These are phyloP conservation scores for Helicocarpus griseus DNA, from an alignment of 2,329 filamentous ascomycete species.

Conservation along the genomic window DNA sequence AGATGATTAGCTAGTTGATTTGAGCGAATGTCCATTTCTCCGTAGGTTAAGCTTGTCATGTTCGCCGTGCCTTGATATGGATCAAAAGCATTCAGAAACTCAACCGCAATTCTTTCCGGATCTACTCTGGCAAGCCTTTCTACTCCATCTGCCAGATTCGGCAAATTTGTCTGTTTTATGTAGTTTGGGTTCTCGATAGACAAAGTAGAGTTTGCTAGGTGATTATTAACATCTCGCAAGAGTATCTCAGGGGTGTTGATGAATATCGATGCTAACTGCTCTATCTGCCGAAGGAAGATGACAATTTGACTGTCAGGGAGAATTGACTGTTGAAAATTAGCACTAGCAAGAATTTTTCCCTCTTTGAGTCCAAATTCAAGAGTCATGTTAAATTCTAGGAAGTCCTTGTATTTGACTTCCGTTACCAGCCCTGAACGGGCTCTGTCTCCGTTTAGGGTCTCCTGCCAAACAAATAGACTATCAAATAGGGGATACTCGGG, in stretches of 20 bases:
- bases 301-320: slow-evolving; percentile 49
- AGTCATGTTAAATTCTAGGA: slow-evolving; percentile 65
- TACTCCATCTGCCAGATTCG: slow-evolving; percentile 45
- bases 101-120: slow-evolving; percentile 52
- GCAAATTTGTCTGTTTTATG: slow-evolving; percentile 22
- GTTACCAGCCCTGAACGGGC: slow-evolving; percentile 34
- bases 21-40: slow-evolving; percentile 51
- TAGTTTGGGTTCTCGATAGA: slow-evolving; percentile 43
- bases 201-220: slow-evolving; percentile 25
- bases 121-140: slow-evolving; percentile 41
- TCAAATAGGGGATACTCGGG: slow-evolving; percentile 57
- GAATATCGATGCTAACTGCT: slow-evolving; percentile 40
- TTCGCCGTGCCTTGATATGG: slow-evolving; percentile 20
- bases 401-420: slow-evolving; percentile 55
- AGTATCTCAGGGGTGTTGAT: slow-evolving; percentile 26
- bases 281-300: slow-evolving; percentile 53
- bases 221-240: slow-evolving; percentile 22
- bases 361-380: slow-evolving; percentile 62
- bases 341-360: slow-evolving; percentile 39
- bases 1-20: slow-evolving; percentile 56
- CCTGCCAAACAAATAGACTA: slow-evolving; percentile 74
- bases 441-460: slow-evolving; percentile 33
- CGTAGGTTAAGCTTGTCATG: slow-evolving; percentile 49
- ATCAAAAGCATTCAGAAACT: slow-evolving; percentile 48
- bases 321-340: slow-evolving; percentile 44